Evolutionary conservation across 164 flowering plant species (phyloP).

Genomic region (Vitis vinifera): ASM3070453v1 NC_081810.1:7350501-7351000

Average conservation of each 20-base stretch:
- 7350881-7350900: constrained; percentile 66
- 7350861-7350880: constrained; percentile 69
- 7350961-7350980: neutral
- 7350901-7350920: neutral
- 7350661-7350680: constrained; percentile 77
- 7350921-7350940: neutral
- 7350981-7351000: neutral
- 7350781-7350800: constrained; percentile 76
- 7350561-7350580: neutral
- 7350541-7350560: neutral
- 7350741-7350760: neutral
- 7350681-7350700: constrained; percentile 27
- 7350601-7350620: constrained; percentile 49
- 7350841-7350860: constrained; percentile 77
- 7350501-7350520: no score
- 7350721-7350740: neutral
- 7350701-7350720: neutral
- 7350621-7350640: constrained; percentile 50
- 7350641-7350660: constrained; percentile 87
- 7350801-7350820: constrained; percentile 88
- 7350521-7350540: no score
- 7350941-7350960: neutral
- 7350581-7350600: constrained; percentile 3
- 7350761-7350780: constrained; percentile 9
- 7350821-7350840: constrained; percentile 95